phyloP scores from a whole-genome alignment of 2,329 filamentous ascomycete genomes.

The Ophiobolus disseminans region DNA sequence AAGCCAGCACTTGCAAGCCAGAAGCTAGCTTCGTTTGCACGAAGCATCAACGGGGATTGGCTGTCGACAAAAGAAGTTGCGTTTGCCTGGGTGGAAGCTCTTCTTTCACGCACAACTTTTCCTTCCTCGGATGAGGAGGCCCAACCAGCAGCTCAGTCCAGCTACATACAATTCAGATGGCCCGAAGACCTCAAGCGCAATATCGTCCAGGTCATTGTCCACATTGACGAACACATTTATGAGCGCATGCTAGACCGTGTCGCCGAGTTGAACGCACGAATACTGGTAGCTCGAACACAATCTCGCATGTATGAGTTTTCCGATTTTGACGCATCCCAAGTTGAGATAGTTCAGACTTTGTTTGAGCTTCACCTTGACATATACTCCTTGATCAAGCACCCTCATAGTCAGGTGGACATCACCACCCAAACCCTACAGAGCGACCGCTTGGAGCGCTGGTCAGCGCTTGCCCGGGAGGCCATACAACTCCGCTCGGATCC shows the following conservation, averaged over 20 bases:
- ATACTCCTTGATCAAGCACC: constrained; percentile 67
- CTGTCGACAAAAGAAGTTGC: constrained; percentile 59
- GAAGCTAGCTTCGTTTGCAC: constrained; percentile 51
- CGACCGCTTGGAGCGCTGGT: constrained; percentile 68
- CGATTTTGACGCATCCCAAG: constrained; percentile 44
- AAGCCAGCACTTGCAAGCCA: constrained; percentile 52
- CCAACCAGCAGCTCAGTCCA: constrained; percentile 45
- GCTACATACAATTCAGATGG: constrained; percentile 64
- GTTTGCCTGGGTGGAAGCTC: constrained; percentile 60
- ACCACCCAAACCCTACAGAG: constrained; percentile 61
- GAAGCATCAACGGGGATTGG: constrained; percentile 56
- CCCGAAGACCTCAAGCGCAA: constrained; percentile 62
- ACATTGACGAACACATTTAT: constrained; percentile 62
- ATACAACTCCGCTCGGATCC: constrained; percentile 52
- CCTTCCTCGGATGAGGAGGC: constrained; percentile 15
- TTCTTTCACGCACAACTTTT: constrained; percentile 55
- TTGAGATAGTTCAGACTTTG: constrained; percentile 65
- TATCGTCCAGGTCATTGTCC: constrained; percentile 60
- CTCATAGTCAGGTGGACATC: constrained; percentile 62
- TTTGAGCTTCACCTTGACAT: constrained; percentile 74
- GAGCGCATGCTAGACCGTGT: constrained; percentile 48
- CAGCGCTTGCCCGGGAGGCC: constrained; percentile 62
- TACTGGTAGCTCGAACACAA: constrained; percentile 30
- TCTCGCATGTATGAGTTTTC: constrained; percentile 29
- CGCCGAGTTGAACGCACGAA: constrained; percentile 30